phyloP scores from a whole-genome alignment of 1,284 basidiomycete genomes.

The Apiotrichum domesticum region DNA sequence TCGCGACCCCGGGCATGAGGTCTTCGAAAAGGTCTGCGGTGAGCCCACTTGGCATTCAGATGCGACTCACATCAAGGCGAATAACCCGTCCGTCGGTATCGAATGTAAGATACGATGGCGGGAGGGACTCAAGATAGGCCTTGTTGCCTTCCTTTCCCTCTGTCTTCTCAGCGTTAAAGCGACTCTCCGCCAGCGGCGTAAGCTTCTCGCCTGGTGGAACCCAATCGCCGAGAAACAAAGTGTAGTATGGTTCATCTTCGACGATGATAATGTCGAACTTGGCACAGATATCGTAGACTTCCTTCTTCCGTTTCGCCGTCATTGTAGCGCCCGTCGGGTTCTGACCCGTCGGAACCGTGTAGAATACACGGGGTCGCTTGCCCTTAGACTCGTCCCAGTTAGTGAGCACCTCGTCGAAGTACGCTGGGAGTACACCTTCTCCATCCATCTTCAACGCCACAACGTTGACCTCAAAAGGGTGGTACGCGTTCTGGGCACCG shows the following conservation, averaged over 20 bases:
- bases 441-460: conserved; percentile 60
- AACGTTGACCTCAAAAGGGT: conserved; percentile 32
- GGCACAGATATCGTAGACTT: conserved; percentile 69
- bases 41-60: background rate
- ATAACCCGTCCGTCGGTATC: conserved; percentile 45
- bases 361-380: conserved; percentile 58
- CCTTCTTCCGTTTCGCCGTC: conserved; percentile 61
- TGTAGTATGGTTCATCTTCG: conserved; percentile 78
- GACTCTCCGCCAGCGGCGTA: conserved; percentile 42
- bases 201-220: conserved; percentile 2
- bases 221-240: conserved; percentile 47
- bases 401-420: conserved; percentile 57
- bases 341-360: conserved; percentile 54
- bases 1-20: conserved; percentile 67
- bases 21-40: conserved; percentile 64
- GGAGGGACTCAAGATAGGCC: conserved; percentile 48
- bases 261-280: conserved; percentile 70
- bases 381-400: conserved; percentile 60
- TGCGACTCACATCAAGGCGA: conserved; percentile 43
- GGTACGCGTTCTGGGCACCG: conserved; percentile 42
- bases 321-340: conserved; percentile 71
- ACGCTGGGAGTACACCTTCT: conserved; percentile 61
- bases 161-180: conserved; percentile 34
- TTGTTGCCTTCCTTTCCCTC: conserved; percentile 38
- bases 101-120: conserved; percentile 63